phyloP scores from a whole-genome alignment of 2,329 filamentous ascomycete genomes.

The Periconia digitata region DNA sequence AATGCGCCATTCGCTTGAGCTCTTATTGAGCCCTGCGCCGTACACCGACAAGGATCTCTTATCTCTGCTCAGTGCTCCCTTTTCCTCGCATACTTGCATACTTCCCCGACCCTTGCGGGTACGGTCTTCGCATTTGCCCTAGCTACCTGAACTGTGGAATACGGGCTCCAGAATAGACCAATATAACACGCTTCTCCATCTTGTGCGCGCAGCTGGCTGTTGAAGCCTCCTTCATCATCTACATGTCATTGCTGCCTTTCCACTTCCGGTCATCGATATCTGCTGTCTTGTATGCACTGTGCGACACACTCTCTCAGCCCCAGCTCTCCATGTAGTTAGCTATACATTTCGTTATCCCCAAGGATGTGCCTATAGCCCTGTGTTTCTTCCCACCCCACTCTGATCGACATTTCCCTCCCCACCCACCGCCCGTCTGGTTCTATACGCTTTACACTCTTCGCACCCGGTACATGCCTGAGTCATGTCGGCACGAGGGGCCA shows the following conservation, averaged over 20 bases:
- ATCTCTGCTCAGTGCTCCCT: conserved; percentile 29
- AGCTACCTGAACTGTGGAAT: conserved; percentile 27
- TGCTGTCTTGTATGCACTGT: not conserved
- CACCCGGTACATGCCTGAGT: conserved; percentile 3
- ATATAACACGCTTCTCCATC: conserved; percentile 27
- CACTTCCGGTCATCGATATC: conserved; percentile 1
- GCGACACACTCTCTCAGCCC: conserved; percentile 17
- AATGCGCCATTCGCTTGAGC: conserved; percentile 22
- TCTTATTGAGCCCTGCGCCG: conserved; percentile 5
- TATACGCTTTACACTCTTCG: not conserved
- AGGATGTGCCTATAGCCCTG: conserved; percentile 1
- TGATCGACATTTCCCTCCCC: not conserved
- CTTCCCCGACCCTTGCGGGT: conserved; percentile 18
- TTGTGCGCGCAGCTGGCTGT: conserved; percentile 13
- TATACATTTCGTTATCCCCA: not conserved
- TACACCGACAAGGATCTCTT: conserved; percentile 29
- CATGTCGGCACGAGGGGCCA: conserved; percentile 45
- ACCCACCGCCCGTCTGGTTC: not conserved
- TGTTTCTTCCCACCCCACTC: not conserved
- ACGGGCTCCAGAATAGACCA: conserved; percentile 25
- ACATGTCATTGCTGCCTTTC: not conserved
- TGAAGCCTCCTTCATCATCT: conserved; percentile 6
- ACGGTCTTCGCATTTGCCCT: conserved; percentile 23
- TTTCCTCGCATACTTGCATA: too few relatives aligned
- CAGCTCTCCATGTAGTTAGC: conserved; percentile 11